Conservation (phyloP, 2,329 filamentous ascomycete species). For the Penicillium sp. region DNA sequence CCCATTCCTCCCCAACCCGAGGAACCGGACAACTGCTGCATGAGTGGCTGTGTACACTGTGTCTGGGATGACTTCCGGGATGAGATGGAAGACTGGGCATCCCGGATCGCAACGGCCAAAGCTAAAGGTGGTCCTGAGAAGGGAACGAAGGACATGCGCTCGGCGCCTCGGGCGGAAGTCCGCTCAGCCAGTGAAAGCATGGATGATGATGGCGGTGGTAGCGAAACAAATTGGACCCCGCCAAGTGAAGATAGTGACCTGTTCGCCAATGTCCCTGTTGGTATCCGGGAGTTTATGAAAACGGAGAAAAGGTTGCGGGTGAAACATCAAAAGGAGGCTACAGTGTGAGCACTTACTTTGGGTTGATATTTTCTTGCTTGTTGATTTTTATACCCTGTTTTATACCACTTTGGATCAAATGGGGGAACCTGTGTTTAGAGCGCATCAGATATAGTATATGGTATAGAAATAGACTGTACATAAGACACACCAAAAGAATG, state of each 20-base stretch:
- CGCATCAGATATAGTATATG: slow-evolving; percentile 1
- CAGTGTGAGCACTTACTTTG: slow-evolving; percentile 13
- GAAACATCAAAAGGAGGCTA: slow-evolving; percentile 59
- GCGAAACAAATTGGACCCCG: slow-evolving; percentile 63
- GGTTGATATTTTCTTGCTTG: neutral
- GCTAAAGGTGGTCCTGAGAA: slow-evolving; percentile 30
- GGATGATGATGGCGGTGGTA: slow-evolving; percentile 78
- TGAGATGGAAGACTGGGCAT: slow-evolving; percentile 85
- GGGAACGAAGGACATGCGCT: slow-evolving; percentile 30
- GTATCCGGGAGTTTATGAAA: slow-evolving; percentile 96
- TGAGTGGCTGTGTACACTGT: slow-evolving; percentile 97
- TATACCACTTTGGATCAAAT: neutral
- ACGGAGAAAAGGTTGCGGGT: slow-evolving; percentile 86
- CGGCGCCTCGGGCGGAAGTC: slow-evolving; percentile 41
- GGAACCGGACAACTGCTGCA: slow-evolving; percentile 98
- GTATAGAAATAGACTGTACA: slow-evolving; percentile 16
- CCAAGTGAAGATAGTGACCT: slow-evolving; percentile 55
- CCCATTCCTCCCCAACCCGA: slow-evolving; percentile 76
- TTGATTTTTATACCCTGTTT: slow-evolving; percentile 13
- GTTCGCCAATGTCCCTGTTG: slow-evolving; percentile 79
- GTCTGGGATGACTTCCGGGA: slow-evolving; percentile 92
- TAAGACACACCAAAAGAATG: slow-evolving; percentile 10
- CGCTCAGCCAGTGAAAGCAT: slow-evolving; percentile 58
- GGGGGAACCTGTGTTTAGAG: neutral
- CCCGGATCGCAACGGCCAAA: slow-evolving; percentile 61